Base-by-base conservation (phyloP, 176 grass and related monocot genomes). In the Puya raimondii region DNA sequence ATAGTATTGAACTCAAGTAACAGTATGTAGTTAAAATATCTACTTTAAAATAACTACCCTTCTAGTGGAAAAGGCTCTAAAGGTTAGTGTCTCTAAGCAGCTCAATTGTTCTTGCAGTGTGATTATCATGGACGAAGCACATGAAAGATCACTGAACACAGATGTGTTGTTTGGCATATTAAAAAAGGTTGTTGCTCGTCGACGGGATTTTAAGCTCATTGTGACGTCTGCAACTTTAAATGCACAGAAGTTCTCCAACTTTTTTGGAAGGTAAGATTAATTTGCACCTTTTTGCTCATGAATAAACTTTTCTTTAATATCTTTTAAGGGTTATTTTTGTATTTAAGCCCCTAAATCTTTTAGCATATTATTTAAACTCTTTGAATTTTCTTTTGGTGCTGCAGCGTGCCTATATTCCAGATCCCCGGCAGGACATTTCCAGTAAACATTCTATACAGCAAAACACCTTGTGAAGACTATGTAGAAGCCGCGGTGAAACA, bases 401-500 rank as follows among this genome's bases (percentile, higher is more conserved):
- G 27, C 86, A 92, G 89, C 58, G 89, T 92, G 10, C 93, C 89
- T 52, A 47, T 92, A 79, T 97, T 90, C 68, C 63, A 87, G 18
- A 97, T 97, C 69, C 93, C 93, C 12, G 93, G 93, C 48, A 80
- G 93, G 84, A 97, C 93, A 57, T 97, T 97, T 50, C 93, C 89
- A 12, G 89, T 97, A 16, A 92, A 90, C 48, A 92, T 88, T 59
- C 76, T 89, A 74, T 97, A 89, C 74, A 93, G 94, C 84, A 97
- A 97, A 85, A 88, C 94, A 48, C 93, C 93, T 13, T 97, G 89
- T 65, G 93, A 97, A 79, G 93, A 97, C 69, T 97, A 97, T 76
- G 93, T 97, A 51, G 93, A 96, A 87, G 88, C 84, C 12, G 93
- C 93, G 54, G 93, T 96, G 61, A 96, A 96, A 78, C 93, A 96